Evolutionary conservation across 1,284 basidiomycete species (phyloP).

Genomic region (Puccinia hordei): DNA sequence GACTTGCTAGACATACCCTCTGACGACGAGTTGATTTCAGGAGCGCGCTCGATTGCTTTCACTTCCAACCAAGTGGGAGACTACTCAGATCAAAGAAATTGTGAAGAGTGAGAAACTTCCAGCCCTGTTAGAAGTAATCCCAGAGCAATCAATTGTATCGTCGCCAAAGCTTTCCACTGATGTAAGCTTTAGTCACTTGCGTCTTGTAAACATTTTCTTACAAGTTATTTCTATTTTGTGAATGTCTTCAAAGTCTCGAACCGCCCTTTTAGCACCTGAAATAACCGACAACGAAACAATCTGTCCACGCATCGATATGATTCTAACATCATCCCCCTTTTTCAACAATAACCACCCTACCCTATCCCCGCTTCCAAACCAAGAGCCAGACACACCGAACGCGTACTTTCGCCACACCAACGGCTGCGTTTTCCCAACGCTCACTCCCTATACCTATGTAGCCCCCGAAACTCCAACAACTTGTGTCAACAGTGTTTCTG

Average conservation of each 20-base stretch:
- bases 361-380: neutral
- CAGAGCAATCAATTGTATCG: conserved; percentile 4
- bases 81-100: neutral
- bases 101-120: neutral
- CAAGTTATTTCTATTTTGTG: no score
- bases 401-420: neutral
- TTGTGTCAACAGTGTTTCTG: neutral
- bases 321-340: neutral
- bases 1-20: neutral
- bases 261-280: neutral
- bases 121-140: neutral
- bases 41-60: neutral
- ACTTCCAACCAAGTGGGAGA: neutral
- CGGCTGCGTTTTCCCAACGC: neutral
- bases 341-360: neutral
- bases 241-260: neutral
- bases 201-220: neutral
- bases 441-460: neutral
- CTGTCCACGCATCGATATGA: conserved; percentile 4
- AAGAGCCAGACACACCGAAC: neutral
- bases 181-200: neutral
- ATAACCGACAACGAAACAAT: neutral
- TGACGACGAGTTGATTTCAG: neutral
- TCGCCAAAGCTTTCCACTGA: neutral
- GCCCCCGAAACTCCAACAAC: neutral